Base-by-base conservation (phyloP, 176 grass and related monocot species). In the Carex myosuroides region DNA sequence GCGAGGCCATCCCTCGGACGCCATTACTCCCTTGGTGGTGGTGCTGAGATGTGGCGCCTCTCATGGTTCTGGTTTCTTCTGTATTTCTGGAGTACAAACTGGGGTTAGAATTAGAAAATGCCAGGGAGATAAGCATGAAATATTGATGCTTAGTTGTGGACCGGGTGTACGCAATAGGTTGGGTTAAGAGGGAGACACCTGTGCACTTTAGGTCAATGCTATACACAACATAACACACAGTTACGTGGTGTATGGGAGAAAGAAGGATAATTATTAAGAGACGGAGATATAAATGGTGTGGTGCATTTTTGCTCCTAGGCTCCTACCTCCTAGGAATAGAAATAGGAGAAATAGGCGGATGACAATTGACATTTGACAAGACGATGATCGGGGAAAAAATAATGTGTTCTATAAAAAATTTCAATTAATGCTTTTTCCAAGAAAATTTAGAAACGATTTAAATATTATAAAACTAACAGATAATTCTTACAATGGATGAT, bases 31-130 rank as follows among this genome's bases (percentile, higher is more conserved):
- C 16, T 29, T 91, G 93, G 30, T 86, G 87, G 75, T 89, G 85
- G 17, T 89, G 85, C 16, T 79, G 76, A 33, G 66, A 67, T 46
- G 85, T 18, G 44, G 90, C 71, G 1, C 74, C 80, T 63, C 84
- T 89, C 93, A 95, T 91, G 55, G 26, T 64, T 79, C 81, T 81
- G 79, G 81, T 56, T 32, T 95, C 93, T 39, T 95, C 93, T n/a
- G 87, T 84, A 78, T 87, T 84, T 84, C 73, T 77, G 73, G 18
- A 77, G 73, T 32, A 77, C 50, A 77, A 60, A 37, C 78, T 63
- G 32, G 68, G 41, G 8, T 37, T 48, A 73, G 60, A 74, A 80
- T 61, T 55, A 63, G 4, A 55, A 5, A 85, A 60, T 20, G 58
- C 68, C 12, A 80, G 53, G n/a, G 13, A 79, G 66, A 42, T 58